Conservation (phyloP, 1,284 basidiomycete species). For the Phellopilus nigrolimitatus region DNA sequence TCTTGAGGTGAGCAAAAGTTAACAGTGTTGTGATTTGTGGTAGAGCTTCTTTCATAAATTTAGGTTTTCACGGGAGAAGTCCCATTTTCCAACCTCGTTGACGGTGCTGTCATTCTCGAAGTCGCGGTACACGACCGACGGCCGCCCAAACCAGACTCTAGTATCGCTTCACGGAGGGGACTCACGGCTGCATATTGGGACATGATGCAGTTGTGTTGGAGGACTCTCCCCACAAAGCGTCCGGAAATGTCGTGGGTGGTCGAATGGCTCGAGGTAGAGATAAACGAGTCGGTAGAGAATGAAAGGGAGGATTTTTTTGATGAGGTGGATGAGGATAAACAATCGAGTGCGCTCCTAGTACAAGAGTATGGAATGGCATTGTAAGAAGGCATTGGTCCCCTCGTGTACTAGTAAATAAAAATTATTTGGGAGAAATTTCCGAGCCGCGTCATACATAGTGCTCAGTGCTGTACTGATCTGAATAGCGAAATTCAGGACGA, state of each 20-base stretch:
- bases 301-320: too few relatives aligned
- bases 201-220: slow-evolving; percentile 13
- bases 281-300: neutral
- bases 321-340: neutral
- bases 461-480: too few relatives aligned
- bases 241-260: slow-evolving; percentile 8
- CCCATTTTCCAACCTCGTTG: slow-evolving; percentile 3
- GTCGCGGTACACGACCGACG: slow-evolving; percentile 10
- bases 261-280: neutral
- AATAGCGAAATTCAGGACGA: too few relatives aligned
- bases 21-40: neutral
- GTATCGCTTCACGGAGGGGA: neutral
- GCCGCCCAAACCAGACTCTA: slow-evolving; percentile 3
- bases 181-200: slow-evolving; percentile 5
- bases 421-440: too few relatives aligned
- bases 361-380: too few relatives aligned
- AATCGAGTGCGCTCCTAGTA: too few relatives aligned
- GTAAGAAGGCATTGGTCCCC: too few relatives aligned
- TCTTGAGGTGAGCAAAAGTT: slow-evolving; percentile 12
- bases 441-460: too few relatives aligned
- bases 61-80: slow-evolving; percentile 11
- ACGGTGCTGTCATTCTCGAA: slow-evolving; percentile 6
- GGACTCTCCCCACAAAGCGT: neutral
- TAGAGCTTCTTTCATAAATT: neutral
- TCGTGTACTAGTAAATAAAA: too few relatives aligned